Evolutionary conservation across 1,139 yeast genomes (phyloP).

Genomic region (Kodamaea plutei): DNA sequence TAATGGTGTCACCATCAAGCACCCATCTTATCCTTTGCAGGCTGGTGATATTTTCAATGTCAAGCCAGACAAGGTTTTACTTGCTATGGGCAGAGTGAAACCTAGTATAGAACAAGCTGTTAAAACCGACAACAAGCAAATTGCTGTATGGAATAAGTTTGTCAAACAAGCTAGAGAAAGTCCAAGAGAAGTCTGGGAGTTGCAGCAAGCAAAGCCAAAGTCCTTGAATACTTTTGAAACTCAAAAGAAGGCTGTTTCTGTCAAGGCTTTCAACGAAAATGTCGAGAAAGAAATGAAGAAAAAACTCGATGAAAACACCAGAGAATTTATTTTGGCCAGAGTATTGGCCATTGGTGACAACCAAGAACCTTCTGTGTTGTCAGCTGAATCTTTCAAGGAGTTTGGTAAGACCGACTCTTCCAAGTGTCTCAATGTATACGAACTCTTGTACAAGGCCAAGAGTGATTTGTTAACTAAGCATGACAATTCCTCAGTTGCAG

Average conservation of each 20-base stretch:
- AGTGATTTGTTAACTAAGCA: conserved; percentile 24
- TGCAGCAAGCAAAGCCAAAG: conserved; percentile 43
- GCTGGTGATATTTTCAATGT: conserved; percentile 89
- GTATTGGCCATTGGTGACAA: conserved; percentile 27
- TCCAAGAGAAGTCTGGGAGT: conserved; percentile 58
- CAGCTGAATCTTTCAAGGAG: conserved; percentile 19
- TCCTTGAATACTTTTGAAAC: conserved; percentile 24
- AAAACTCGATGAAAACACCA: conserved; percentile 39
- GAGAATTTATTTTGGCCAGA: conserved; percentile 43
- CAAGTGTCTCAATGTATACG: conserved; percentile 32
- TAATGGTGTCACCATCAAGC: conserved; percentile 72
- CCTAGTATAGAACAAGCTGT: conserved; percentile 70
- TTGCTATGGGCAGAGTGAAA: conserved; percentile 80
- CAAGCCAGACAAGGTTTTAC: conserved; percentile 78
- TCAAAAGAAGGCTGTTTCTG: conserved; percentile 10
- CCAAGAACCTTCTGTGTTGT: conserved; percentile 19
- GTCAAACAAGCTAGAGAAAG: conserved; percentile 53
- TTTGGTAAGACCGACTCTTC: conserved; percentile 19
- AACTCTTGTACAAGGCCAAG: conserved; percentile 23
- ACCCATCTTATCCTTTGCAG: conserved; percentile 73
- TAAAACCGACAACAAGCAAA: conserved; percentile 66
- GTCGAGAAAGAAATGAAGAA: conserved; percentile 32
- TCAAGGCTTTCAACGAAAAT: conserved; percentile 23
- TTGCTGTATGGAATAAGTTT: conserved; percentile 70
- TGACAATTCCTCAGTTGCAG: conserved; percentile 16